Percentiles rank a stretch among this genome's conserved stretches.
Evolutionary conservation across 2,329 filamentous ascomycete species (phyloP).

Genomic region (Neofusicoccum laricinum): DNA sequence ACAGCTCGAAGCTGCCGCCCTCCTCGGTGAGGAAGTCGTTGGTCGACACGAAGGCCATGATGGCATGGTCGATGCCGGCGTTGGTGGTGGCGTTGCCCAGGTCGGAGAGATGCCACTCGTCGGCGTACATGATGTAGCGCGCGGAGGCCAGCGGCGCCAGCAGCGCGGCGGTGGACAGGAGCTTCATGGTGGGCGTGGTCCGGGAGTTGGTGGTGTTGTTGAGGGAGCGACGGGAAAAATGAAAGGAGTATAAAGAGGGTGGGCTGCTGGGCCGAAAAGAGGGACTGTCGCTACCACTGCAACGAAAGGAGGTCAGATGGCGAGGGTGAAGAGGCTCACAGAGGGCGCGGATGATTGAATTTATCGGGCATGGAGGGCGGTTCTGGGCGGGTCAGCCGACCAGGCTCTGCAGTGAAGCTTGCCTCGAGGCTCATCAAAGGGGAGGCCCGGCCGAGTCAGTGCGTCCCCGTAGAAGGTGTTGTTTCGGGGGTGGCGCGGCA

Average conservation of each 20-base stretch:
- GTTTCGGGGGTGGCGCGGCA: background rate
- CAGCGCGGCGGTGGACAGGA: background rate
- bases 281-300: background rate
- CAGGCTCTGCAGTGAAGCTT: background rate
- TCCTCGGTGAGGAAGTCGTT: conserved; percentile 29
- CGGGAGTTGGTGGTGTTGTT: background rate
- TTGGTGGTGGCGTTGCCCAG: conserved; percentile 14
- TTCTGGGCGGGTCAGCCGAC: background rate
- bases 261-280: background rate
- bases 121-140: conserved; percentile 15
- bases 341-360: background rate
- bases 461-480: background rate
- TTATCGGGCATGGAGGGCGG: background rate
- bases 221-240: background rate
- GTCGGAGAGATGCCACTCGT: conserved; percentile 4
- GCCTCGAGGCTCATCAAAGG: background rate
- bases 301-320: background rate
- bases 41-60: conserved; percentile 38
- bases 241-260: background rate
- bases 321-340: background rate
- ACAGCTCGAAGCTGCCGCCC: conserved; percentile 49
- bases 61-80: conserved; percentile 35
- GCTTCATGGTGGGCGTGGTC: background rate
- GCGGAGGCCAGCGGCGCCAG: conserved; percentile 2
- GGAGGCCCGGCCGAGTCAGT: conserved; percentile 4